Conservation (phyloP, 2,329 filamentous ascomycete genomes). For the Geosmithia flava region DNA sequence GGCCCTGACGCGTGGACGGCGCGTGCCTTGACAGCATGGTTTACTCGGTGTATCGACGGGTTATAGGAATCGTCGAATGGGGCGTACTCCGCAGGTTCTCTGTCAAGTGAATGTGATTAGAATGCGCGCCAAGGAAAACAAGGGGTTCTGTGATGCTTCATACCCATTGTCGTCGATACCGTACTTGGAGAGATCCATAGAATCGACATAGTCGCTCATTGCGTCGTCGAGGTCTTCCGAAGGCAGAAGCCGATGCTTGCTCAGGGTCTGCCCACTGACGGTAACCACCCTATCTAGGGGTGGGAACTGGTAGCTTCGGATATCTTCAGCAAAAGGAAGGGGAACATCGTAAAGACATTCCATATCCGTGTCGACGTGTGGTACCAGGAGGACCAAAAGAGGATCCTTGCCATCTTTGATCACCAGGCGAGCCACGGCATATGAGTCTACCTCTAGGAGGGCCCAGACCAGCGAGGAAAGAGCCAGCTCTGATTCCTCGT, state of each 20-base stretch:
- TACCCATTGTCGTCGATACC: conserved; percentile 65
- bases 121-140: too few relatives aligned
- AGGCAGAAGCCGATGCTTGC: conserved; percentile 74
- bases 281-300: conserved; percentile 81
- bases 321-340: conserved; percentile 85
- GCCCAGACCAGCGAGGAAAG: conserved; percentile 85
- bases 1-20: conserved; percentile 61
- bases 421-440: conserved; percentile 77
- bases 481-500: conserved; percentile 72
- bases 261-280: conserved; percentile 68
- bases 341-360: conserved; percentile 86
- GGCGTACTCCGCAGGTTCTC: conserved; percentile 53
- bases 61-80: conserved; percentile 73
- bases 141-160: background rate
- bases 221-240: conserved; percentile 59
- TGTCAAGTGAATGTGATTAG: conserved; percentile 10
- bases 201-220: conserved; percentile 87
- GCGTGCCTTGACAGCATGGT: conserved; percentile 71
- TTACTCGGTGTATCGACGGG: conserved; percentile 77
- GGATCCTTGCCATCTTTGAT: conserved; percentile 74
- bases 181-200: conserved; percentile 72
- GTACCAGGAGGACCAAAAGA: conserved; percentile 63
- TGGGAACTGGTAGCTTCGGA: conserved; percentile 83
- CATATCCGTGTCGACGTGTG: conserved; percentile 63
- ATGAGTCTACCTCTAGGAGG: conserved; percentile 72